Conservation (phyloP, 2,329 filamentous ascomycete genomes). For the Calcarisporium arbuscula region DNA sequence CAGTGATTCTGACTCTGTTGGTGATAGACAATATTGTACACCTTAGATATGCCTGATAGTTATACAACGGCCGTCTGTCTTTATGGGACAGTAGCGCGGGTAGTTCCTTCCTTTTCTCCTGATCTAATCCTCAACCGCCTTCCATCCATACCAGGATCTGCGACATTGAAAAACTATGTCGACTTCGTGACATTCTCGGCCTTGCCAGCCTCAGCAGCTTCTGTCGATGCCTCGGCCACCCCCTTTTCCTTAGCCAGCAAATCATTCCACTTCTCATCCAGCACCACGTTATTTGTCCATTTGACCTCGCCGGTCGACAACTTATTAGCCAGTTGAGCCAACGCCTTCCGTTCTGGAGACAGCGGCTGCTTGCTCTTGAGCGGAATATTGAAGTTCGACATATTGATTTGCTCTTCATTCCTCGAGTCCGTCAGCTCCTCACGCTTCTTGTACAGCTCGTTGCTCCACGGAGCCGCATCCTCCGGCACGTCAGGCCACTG, state of each 20-base stretch:
- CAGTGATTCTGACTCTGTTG: conserved; percentile 12
- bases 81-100: too few relatives aligned
- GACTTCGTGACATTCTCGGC: too few relatives aligned
- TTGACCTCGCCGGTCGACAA: conserved; percentile 53
- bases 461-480: conserved; percentile 58
- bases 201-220: too few relatives aligned
- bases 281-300: conserved; percentile 47
- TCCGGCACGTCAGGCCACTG: conserved; percentile 71
- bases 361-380: conserved; percentile 35
- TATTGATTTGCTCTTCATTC: conserved; percentile 25
- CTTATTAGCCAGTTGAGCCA: conserved; percentile 59
- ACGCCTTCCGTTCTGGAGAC: conserved; percentile 33
- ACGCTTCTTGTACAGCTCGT: conserved; percentile 49
- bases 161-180: too few relatives aligned
- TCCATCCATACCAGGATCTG: too few relatives aligned
- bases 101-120: too few relatives aligned
- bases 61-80: conserved; percentile 15
- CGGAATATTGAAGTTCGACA: conserved; percentile 27
- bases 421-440: conserved; percentile 39
- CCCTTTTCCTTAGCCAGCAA: conserved; percentile 18
- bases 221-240: conserved; percentile 18
- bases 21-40: conserved; percentile 30
- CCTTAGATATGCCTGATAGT: conserved; percentile 19
- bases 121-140: too few relatives aligned
- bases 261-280: conserved; percentile 42